Conservation (phyloP, 225 moss, liverwort and hornwort species). For the Sphagnum contortum region DNA sequence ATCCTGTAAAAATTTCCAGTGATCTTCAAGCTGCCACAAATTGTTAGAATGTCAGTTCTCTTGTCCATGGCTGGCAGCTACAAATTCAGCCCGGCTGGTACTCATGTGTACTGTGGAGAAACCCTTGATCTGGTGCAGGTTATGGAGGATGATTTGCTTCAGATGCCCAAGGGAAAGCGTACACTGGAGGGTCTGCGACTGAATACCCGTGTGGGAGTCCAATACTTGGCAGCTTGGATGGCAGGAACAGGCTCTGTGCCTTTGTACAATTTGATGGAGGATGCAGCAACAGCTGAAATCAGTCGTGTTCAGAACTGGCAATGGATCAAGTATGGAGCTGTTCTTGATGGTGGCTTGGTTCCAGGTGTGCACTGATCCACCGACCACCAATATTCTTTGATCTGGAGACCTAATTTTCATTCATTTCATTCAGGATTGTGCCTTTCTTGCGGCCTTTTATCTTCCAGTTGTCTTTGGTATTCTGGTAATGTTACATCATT, state of each 20-base stretch:
- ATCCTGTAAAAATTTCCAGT: too few species aligned
- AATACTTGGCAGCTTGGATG: conserved; percentile 83
- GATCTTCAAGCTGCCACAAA: too few species aligned
- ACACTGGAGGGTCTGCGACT: conserved; percentile 60
- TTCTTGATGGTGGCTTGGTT: conserved; percentile 49
- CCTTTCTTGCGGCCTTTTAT: too few species aligned
- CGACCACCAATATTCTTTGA: too few species aligned
- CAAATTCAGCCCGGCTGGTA: too few species aligned
- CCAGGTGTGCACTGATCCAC: conserved; percentile 16
- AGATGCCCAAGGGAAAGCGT: conserved; percentile 60
- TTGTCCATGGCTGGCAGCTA: too few species aligned
- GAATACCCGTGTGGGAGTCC: conserved; percentile 70
- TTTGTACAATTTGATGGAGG: conserved; percentile 83
- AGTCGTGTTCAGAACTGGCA: conserved; percentile 93
- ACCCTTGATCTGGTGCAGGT: conserved; percentile 2
- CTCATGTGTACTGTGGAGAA: too few species aligned
- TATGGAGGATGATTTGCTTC: conserved; percentile 36
- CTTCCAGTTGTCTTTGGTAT: too few species aligned
- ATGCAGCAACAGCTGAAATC: conserved; percentile 80
- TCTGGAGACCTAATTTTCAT: too few species aligned
- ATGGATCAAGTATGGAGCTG: conserved; percentile 67
- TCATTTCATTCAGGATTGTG: too few species aligned
- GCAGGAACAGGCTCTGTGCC: conserved; percentile 77
- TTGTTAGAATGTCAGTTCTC: too few species aligned
- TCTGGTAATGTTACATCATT: too few species aligned